Evolutionary conservation across 257 asterid genomes (phyloP), one percentile per base, ranked within the genome.

Genomic region (Solanum paucissectum): DNA sequence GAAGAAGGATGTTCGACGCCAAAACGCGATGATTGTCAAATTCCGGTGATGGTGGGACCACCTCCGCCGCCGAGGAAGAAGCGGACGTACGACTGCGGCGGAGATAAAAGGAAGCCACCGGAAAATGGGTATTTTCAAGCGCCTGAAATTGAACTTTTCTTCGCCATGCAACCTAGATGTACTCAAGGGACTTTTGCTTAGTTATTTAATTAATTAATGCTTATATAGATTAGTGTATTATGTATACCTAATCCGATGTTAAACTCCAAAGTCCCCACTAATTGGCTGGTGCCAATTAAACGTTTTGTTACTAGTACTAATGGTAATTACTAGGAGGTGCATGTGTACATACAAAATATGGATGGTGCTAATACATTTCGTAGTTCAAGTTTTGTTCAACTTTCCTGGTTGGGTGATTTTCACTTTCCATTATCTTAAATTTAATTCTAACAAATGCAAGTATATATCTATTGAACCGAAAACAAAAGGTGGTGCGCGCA

Each of bases 51-150:
- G 81, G 21, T 11, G 46, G 6, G 0, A 9, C 90, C 90, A 40
- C 90, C 90, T 18, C 81, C 90, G 83, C 88, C 90, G 71, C 90
- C 90, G 69, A 58, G 88, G 85, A 88, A 88, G 90, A 88, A 88
- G 82, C 87, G 49, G 82, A n/a, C 7, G 9, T 36, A 66, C 72
- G 44, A 5, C 1, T 83, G 49, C 74, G 85, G 85, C 0, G 84
- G 29, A 83, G 52, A 74, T 64, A 73, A 55, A 33, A 74, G 27
- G 72, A 73, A 58, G 86, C 33, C 79, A 9, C 90, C 88, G 34
- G 82, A 84, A 62, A 84, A 73, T 33, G 90, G 71, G 13, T 88
- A 73, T 44, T 88, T 88, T 84, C 82, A 74, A 4, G 75, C 73
- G 12, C 81, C 90, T 1, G 90, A 88, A 60, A 3, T 88, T 5